Evolutionary conservation across 495 filamentous ascomycete species (phyloP).

Genomic region (Penicillium paxilli): DNA sequence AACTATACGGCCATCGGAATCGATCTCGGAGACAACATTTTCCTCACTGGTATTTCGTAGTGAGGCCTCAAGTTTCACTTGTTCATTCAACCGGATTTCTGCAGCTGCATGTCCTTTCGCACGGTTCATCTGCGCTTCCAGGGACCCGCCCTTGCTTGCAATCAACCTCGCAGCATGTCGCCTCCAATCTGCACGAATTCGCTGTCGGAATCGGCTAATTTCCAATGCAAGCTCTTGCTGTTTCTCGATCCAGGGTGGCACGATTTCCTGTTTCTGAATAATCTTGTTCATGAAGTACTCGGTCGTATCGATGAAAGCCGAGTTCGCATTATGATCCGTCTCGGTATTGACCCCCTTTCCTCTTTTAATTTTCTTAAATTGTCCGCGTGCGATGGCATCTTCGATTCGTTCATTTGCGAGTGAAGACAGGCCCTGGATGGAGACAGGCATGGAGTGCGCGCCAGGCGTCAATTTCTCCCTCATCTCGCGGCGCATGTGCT

Average conservation of each 20-base stretch:
- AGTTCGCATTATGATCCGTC: slow-evolving; percentile 77
- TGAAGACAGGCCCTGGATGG: slow-evolving; percentile 74
- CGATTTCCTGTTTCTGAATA: slow-evolving; percentile 83
- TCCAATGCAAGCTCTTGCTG: slow-evolving; percentile 84
- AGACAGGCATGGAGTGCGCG: slow-evolving; percentile 73
- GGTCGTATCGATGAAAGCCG: slow-evolving; percentile 92
- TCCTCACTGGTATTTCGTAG: slow-evolving; percentile 25
- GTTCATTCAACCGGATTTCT: slow-evolving; percentile 56
- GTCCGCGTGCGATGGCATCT: slow-evolving; percentile 86
- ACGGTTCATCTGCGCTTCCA: slow-evolving; percentile 72
- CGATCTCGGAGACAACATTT: slow-evolving; percentile 16
- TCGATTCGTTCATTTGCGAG: slow-evolving; percentile 94
- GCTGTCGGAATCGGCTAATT: slow-evolving; percentile 65
- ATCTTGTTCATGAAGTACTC: slow-evolving; percentile 99
- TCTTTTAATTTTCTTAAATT: slow-evolving; percentile 84
- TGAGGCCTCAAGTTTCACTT: slow-evolving; percentile 45
- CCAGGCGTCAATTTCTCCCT: slow-evolving; percentile 76
- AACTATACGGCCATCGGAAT: slow-evolving; percentile 28
- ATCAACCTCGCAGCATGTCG: slow-evolving; percentile 81
- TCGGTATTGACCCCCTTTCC: slow-evolving; percentile 71
- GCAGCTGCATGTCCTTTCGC: slow-evolving; percentile 74
- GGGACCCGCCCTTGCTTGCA: slow-evolving; percentile 71
- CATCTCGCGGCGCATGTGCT: slow-evolving; percentile 67
- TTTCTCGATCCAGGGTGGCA: slow-evolving; percentile 80
- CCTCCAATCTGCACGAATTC: slow-evolving; percentile 82